phyloP scores from a whole-genome alignment of 176 grass and related monocot species.

The Lolium multiflorum region DNA sequence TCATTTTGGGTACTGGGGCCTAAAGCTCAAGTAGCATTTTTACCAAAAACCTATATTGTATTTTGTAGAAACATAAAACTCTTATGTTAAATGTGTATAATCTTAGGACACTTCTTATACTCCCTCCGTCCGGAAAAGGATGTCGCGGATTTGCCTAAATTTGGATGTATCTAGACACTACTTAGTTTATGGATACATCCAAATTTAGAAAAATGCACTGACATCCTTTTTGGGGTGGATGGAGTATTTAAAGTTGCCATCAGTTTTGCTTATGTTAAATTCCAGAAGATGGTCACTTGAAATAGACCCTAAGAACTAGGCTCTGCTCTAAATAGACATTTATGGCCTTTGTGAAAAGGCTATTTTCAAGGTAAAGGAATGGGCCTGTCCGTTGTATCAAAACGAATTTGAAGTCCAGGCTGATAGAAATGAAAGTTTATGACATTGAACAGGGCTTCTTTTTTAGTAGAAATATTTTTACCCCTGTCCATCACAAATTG shows the following conservation, averaged over 20 bases:
- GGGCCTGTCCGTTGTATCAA: neutral
- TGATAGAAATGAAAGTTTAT: neutral
- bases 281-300: neutral
- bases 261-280: constrained; percentile 13
- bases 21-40: constrained; percentile 7
- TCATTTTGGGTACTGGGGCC: neutral
- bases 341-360: neutral
- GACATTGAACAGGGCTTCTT: neutral
- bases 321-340: constrained; percentile 8
- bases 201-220: too few species aligned
- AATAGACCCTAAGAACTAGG: neutral
- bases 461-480: constrained; percentile 22
- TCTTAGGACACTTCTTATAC: neutral
- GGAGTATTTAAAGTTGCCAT: neutral
- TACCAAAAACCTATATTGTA: neutral
- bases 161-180: too few species aligned
- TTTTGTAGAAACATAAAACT: constrained; percentile 7
- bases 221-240: too few species aligned
- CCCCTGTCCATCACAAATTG: neutral
- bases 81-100: constrained; percentile 3
- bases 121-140: too few species aligned
- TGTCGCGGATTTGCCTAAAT: too few species aligned
- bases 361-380: neutral
- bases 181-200: too few species aligned
- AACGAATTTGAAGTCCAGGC: neutral